These are phyloP conservation scores for Rubia tinctorum DNA, from an alignment of 305 asterid genomes.

Conservation along the genomic window DNA sequence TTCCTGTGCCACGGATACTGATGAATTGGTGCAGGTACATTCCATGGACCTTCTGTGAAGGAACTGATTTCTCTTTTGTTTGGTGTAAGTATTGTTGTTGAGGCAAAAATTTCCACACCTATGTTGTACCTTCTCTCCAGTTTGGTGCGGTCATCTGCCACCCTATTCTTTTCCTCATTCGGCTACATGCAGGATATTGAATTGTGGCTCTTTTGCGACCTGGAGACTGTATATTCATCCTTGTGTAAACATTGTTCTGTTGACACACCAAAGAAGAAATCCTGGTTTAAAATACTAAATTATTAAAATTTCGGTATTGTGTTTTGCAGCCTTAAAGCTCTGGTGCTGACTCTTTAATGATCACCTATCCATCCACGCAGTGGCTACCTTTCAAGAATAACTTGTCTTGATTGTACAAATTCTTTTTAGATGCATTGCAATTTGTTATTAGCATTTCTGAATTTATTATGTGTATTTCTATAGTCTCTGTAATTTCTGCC, in stretches of 20 bases:
- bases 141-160: background rate
- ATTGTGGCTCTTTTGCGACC: background rate
- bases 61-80: background rate
- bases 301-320: background rate
- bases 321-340: background rate
- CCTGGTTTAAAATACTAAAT: background rate
- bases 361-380: background rate
- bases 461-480: background rate
- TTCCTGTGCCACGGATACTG: conserved; percentile 56
- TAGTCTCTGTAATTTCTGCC: background rate
- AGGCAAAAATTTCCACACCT: background rate
- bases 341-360: background rate
- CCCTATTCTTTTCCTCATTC: background rate
- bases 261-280: background rate
- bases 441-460: background rate
- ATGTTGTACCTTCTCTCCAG: background rate
- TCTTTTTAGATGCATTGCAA: background rate
- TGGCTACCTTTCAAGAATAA: background rate
- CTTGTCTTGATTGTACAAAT: background rate
- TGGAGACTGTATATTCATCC: background rate
- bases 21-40: conserved; percentile 76
- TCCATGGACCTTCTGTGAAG: conserved; percentile 17
- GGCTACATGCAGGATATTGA: background rate
- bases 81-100: background rate
- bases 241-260: background rate